Base-by-base conservation (phyloP, 2,329 filamentous ascomycete species). In the Beauveria scarabaeidicola region DNA sequence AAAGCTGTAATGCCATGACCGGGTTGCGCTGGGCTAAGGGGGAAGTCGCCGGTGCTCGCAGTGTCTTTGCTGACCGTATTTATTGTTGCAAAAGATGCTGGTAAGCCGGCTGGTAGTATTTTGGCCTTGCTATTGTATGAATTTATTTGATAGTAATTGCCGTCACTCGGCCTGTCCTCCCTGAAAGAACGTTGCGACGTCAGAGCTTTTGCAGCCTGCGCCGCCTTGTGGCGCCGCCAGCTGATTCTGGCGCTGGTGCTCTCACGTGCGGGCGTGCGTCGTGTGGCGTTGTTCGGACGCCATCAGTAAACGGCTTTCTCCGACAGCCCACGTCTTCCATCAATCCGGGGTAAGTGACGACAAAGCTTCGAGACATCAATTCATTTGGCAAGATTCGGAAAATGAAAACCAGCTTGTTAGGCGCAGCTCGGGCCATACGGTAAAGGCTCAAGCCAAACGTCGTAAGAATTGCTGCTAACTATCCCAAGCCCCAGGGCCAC, bases 161-260 rank as follows among this genome's bases (percentile, higher is more conserved):
- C 54, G 13, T 40, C 10, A 8, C 5, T 38, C 23, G 17, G 5
- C 36, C 17, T 19, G 47, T 50, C 36, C 38, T 32, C 48, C 40
- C 56, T 41, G 15, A 9, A 19, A 27, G 25, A 52, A 25, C 52
- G 56, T 58, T 58, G 47, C 55, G 56, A 58, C 56, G 40, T 46
- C 47, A 58, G 47, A 38, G 48, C 47, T 58, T 57, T 58, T 58
- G 56, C 55, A 50, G 46, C 25, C 56, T 58, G 56, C 56, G 56
- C 56, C 56, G 47, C 47, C 21, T 21, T 58, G 56, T 58, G 56
- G 56, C 56, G 55, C 55, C 41, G 46, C 9, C 55, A 15, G 44
- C 55, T 57, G 54, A 58, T 51, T 58, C 10, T 38, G 47, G 40
- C 40, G 38, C 11, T 11, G n/a, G n/a, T n/a, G 44, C 19, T 58